A percentile compares a stretch with the other conserved stretches of the same genome.
phyloP scores from a whole-genome alignment of 1,284 basidiomycete genomes.

The Sporisorium exsertum region DNA sequence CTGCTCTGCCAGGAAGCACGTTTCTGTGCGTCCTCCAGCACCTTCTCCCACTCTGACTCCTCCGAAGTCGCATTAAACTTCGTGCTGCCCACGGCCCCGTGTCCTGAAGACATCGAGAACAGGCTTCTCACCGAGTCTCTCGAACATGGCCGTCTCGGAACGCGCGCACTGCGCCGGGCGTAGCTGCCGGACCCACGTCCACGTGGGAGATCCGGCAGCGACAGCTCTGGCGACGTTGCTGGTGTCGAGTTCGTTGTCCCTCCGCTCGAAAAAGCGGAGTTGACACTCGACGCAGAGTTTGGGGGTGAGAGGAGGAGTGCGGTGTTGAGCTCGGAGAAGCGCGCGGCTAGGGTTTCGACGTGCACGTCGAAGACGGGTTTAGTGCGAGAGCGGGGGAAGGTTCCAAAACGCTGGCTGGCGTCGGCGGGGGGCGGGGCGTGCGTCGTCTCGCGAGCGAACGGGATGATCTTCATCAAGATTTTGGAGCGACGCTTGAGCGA shows the following conservation, averaged over 20 bases:
- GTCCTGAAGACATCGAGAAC: constrained; percentile 7
- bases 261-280: constrained; percentile 10
- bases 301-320: constrained; percentile 12
- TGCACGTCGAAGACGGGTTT: constrained; percentile 10
- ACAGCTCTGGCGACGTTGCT: constrained; percentile 23
- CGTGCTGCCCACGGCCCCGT: neutral
- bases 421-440: constrained; percentile 4
- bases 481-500: constrained; percentile 22
- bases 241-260: neutral
- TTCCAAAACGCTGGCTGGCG: constrained; percentile 8
- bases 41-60: constrained; percentile 32
- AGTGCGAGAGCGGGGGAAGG: constrained; percentile 20
- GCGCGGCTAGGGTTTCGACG: constrained; percentile 18
- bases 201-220: neutral
- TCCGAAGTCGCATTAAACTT: neutral
- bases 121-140: constrained; percentile 22
- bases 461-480: constrained; percentile 50
- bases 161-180: neutral
- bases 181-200: constrained; percentile 16
- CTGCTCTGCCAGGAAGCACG: constrained; percentile 41
- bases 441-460: constrained; percentile 18
- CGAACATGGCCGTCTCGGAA: constrained; percentile 2
- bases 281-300: constrained; percentile 13
- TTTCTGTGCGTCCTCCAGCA: constrained; percentile 21
- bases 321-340: constrained; percentile 11